Base-by-base conservation (phyloP, 805 yeast species). In the Spencermartinsiella europaea region DNA sequence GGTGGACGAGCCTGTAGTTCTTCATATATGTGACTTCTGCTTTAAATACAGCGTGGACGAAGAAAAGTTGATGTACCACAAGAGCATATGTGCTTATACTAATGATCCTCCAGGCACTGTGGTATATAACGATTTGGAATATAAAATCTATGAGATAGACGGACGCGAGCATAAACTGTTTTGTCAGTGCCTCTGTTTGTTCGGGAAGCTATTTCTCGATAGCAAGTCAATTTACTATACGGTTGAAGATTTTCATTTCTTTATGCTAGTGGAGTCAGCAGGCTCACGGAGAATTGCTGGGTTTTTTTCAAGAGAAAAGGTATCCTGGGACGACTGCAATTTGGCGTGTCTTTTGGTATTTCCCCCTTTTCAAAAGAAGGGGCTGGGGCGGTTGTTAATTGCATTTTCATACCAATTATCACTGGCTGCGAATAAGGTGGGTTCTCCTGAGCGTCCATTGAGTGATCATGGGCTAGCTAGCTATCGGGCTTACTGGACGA, bases 391-490 rank as follows among this genome's bases (percentile, higher is more conserved):
- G 3, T 69, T 87, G 8, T 62, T 93, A 34, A 86, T 93, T 14
- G 87, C 87, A 50, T 85, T 88, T 54, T 86, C 95, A 34, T 93
- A 91, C 60, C 80, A 74, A 25, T 62, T 90, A 17, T 87, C 96
- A 0, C 47, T 77, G 34, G 74, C 73, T 14, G 85, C 85, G 37
- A 79, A 77, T 25, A 55, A 70, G 17, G 64, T 77, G 1, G 88
- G 96, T 49, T 95, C 97, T 0, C 99, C 99, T 0, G 99, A 93
- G 61, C 75, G 80, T 53, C 99, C 99, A 0, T 67, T 93, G 7
- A 85, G 95, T 4, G 82, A 83, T 0, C 85, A 81, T 64, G 99
- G 99, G 0, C 72, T 74, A 44, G 67, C 77, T 7, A 77, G 90
- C 4, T 93, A 89, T 59, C 59, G 85, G 16, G 67, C 75, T 14